Percentiles rank a stretch among this genome's conserved stretches.
These are phyloP conservation scores for Thalassiosira hispida DNA, from an alignment of 352 stramenopile genomes.

Conservation along the genomic window DNA sequence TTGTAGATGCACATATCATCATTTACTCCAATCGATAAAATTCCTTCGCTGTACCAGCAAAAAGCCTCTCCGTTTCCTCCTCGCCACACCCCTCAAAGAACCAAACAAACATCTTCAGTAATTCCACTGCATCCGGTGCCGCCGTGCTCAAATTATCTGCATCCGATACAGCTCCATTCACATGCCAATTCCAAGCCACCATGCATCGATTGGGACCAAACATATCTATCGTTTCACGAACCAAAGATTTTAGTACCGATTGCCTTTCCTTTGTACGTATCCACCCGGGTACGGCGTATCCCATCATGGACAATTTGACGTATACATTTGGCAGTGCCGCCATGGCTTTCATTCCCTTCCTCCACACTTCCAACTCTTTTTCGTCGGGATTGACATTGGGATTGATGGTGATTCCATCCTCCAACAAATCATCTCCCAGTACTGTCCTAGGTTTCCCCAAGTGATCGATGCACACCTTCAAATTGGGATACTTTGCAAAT, in stretches of 20 bases:
- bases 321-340: constrained; percentile 74
- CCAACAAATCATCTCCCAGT: constrained; percentile 54
- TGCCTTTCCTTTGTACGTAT: constrained; percentile 59
- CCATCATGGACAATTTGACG: constrained; percentile 85
- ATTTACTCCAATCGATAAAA: constrained; percentile 61
- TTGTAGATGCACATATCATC: no score
- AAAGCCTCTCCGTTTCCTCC: constrained; percentile 58
- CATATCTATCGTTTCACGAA: constrained; percentile 75
- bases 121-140: constrained; percentile 65
- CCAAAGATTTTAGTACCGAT: constrained; percentile 62
- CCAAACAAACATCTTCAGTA: constrained; percentile 55
- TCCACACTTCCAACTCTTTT: constrained; percentile 70
- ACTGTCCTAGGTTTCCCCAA: constrained; percentile 71
- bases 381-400: constrained; percentile 42
- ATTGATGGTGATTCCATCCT: constrained; percentile 47
- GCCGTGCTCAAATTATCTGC: constrained; percentile 60
- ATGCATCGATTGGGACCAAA: constrained; percentile 82
- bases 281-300: constrained; percentile 80
- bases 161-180: constrained; percentile 71
- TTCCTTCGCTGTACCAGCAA: constrained; percentile 62
- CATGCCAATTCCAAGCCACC: constrained; percentile 82
- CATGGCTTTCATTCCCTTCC: constrained; percentile 74
- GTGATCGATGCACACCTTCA: constrained; percentile 81
- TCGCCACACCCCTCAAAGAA: constrained; percentile 68
- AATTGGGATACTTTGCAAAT: constrained; percentile 65